A percentile compares a stretch with the other conserved stretches of the same genome.
Conservation (phyloP, 768 basidiomycete species). For the Sarcodon sp. region DNA sequence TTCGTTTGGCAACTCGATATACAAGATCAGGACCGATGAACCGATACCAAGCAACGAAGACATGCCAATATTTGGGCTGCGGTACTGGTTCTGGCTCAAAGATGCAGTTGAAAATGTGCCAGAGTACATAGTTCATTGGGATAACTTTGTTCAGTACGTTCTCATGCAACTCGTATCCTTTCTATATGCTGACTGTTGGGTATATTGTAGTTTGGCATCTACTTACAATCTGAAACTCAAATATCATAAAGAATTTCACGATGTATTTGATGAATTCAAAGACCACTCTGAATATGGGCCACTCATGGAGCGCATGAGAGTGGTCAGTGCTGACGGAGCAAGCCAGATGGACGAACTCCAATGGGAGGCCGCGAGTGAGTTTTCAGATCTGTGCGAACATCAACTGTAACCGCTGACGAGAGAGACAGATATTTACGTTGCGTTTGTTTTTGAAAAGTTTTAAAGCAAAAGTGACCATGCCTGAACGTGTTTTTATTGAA, state of each 20-base stretch:
- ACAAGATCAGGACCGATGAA: conserved; percentile 71
- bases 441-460: conserved; percentile 79
- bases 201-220: conserved; percentile 51
- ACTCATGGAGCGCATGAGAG: conserved; percentile 85
- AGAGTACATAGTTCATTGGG: conserved; percentile 96
- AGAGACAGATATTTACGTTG: conserved; percentile 76
- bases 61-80: conserved; percentile 70
- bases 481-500: no score
- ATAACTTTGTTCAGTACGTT: conserved; percentile 73
- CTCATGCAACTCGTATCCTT: conserved; percentile 1
- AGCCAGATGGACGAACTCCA: conserved; percentile 91
- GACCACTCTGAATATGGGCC: conserved; percentile 69
- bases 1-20: conserved; percentile 85
- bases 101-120: conserved; percentile 97
- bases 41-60: conserved; percentile 26
- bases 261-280: conserved; percentile 74
- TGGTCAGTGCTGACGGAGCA: conserved; percentile 74
- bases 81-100: conserved; percentile 85
- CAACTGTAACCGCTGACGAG: conserved; percentile 4
- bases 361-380: conserved; percentile 98
- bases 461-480: conserved; percentile 3
- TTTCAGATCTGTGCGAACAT: not conserved
- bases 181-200: conserved; percentile 5
- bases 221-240: conserved; percentile 64
- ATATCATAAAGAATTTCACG: conserved; percentile 86